Evolutionary conservation across 78 protist species (phyloP).

Genomic region (Speleostelium caveatum): DNA sequence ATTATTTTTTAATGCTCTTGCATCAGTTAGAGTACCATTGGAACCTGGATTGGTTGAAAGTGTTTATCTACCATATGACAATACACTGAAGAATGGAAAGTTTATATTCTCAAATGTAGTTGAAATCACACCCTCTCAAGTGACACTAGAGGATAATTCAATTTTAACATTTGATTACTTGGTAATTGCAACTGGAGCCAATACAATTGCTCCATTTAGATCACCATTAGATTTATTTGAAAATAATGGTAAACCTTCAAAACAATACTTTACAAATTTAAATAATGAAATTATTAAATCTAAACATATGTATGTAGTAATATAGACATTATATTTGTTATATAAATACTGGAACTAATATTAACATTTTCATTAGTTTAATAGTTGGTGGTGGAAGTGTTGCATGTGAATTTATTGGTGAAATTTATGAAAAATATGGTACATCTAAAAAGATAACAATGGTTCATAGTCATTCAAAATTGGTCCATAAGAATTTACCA

Average conservation of each 20-base stretch:
- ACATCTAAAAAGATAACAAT: too few relatives aligned
- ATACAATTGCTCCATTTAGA: slow-evolving; percentile 15
- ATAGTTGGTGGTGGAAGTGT: slow-evolving; percentile 75
- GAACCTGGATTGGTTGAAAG: slow-evolving; percentile 24
- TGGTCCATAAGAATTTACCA: not conserved
- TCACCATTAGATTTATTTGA: not conserved
- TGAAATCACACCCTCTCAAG: not conserved
- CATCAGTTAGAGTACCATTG: slow-evolving; percentile 27
- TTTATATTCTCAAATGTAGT: not conserved
- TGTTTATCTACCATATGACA: slow-evolving; percentile 32
- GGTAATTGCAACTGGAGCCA: slow-evolving; percentile 46
- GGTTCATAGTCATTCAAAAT: not conserved
- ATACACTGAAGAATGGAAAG: slow-evolving; percentile 27
- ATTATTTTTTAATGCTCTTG: slow-evolving; percentile 27
- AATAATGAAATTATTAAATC: not conserved
- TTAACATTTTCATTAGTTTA: not conserved
- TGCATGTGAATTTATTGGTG: slow-evolving; percentile 46
- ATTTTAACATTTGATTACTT: slow-evolving; percentile 13
- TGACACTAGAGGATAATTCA: not conserved
- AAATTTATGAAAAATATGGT: slow-evolving; percentile 6
- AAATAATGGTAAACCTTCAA: not conserved
- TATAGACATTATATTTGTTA: too few relatives aligned
- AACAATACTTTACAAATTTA: not conserved
- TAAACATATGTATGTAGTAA: not conserved
- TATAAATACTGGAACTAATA: too few relatives aligned